Percentiles rank a stretch among this genome's conserved stretches.
phyloP scores from a whole-genome alignment of 2,329 filamentous ascomycete genomes.

The Xylaria sp. region DNA sequence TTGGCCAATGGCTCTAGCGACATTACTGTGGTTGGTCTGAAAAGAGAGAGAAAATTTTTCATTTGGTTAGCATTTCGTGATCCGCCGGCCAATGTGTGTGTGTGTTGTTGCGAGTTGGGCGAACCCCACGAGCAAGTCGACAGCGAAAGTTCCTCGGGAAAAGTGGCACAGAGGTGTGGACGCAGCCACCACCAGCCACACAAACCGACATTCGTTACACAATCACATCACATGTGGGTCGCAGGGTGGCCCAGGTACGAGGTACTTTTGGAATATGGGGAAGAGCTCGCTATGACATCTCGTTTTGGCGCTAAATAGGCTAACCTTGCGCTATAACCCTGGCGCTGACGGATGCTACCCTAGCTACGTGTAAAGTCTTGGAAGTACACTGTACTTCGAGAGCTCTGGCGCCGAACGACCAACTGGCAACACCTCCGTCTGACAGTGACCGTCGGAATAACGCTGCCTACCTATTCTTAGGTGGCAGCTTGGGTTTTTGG shows the following conservation, averaged over 20 bases:
- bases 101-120: background rate
- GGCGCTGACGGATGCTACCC: background rate
- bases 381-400: background rate
- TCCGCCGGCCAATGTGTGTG: background rate
- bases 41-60: constrained; percentile 15
- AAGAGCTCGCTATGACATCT: background rate
- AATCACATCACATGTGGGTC: background rate
- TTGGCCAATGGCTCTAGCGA: constrained; percentile 16
- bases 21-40: background rate
- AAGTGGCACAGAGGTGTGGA: background rate
- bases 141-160: background rate
- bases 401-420: too few relatives aligned
- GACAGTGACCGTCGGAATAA: background rate
- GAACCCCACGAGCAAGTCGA: background rate
- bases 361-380: constrained; percentile 6
- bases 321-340: background rate
- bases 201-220: background rate
- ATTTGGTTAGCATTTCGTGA: constrained; percentile 6
- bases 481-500: background rate
- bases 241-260: background rate
- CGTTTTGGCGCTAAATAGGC: background rate
- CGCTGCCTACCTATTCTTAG: background rate
- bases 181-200: constrained; percentile 18
- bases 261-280: background rate
- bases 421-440: too few relatives aligned